Evolutionary conservation across 2,329 filamentous ascomycete genomes (phyloP), one percentile per base, ranked within the genome.

Genomic region (Botrytis pseudocinerea): DNA sequence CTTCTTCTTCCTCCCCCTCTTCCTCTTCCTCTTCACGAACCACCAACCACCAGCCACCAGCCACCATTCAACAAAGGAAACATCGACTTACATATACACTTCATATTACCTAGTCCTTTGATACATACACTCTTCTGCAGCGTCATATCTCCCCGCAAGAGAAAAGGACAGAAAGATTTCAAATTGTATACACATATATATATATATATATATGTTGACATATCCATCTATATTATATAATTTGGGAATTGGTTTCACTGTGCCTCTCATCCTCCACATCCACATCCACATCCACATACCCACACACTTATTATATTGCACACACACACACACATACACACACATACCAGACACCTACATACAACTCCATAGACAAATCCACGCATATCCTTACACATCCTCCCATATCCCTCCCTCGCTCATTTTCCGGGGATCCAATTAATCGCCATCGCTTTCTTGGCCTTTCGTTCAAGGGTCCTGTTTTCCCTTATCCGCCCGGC

Each of bases 361-460:
- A 2, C 32, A 32, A 32, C 32, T 32, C 32, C 32, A 32, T 32
- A 32, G 32, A 32, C 32, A 32, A 32, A 32, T 32, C 32, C 32
- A 32, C 32, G 32, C 32, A 32, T 32, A 32, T 32, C 32, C 32
- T 32, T 32, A 32, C 32, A 32, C 2, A 32, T 32, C 32, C 32
- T 32, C 32, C 32, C 35, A 35, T 35, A 35, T 35, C 35, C 6
- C 35, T 35, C 35, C 35, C 35, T 35, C 40, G 63, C 35, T 46
- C 60, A 63, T 71, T 64, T 57, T 63, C 69, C 60, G 60, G 60
- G 59, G 69, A 51, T 54, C 69, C 59, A 71, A 64, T 71, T 57
- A 64, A 51, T 71, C 69, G 46, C n/a, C 42, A 71, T 71, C 60
- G 44, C 28, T 35, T 46, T 42, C 42, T 20, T 8, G n/a, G 16